Base-by-base conservation (phyloP, 1,284 basidiomycete genomes). In the Moesziomyces antarcticus region DNA sequence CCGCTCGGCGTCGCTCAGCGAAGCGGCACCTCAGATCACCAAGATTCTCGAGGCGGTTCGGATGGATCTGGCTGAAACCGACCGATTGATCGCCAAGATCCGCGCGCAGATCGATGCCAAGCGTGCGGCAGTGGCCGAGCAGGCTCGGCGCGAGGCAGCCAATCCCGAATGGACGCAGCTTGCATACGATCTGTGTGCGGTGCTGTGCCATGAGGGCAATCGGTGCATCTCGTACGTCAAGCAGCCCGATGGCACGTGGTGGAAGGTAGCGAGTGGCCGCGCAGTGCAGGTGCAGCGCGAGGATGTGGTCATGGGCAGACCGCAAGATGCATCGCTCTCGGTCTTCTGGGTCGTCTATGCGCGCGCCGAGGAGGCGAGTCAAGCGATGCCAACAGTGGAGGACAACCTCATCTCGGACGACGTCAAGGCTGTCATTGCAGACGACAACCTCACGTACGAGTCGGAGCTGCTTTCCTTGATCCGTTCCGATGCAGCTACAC, bases 371-470 rank as follows among this genome's bases (percentile, higher is more conserved):
- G 50, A 33, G n/a, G 21, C 30, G 20, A 46, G 10, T 20, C 48
- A 52, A 21, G 53, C 41, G 42, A 24, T 16, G 7, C 40, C 20
- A 20, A 22, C 7, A 21, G 35, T 5, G 11, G 24, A 14, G 18
- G 72, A 64, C 16, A 37, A 11, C 27, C 51, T 66, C 42, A 52
- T 70, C 8, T 30, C 53, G 2, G 72, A 75, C 24, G 16, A 35
- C 24, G 42, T 58, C 33, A 57, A 56, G 43, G 56, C 51, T 3
- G 72, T 54, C 14, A 50, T 75, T n/a, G 53, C 47, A 13, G 67
- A 75, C 21, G 72, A 75, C 56, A 75, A 75, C 41, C 35, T 75
- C 50, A 75, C 67, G 22, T 56, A 71, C 42, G 64, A 75, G 49
- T 71, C 67, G 2, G 72, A 75, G 56, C 45, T 71, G 63, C 53